Evolutionary conservation across 2,329 filamentous ascomycete species (phyloP), one percentile per base, ranked within the genome.

Genomic region (Beauveria pseudobassiana): DNA sequence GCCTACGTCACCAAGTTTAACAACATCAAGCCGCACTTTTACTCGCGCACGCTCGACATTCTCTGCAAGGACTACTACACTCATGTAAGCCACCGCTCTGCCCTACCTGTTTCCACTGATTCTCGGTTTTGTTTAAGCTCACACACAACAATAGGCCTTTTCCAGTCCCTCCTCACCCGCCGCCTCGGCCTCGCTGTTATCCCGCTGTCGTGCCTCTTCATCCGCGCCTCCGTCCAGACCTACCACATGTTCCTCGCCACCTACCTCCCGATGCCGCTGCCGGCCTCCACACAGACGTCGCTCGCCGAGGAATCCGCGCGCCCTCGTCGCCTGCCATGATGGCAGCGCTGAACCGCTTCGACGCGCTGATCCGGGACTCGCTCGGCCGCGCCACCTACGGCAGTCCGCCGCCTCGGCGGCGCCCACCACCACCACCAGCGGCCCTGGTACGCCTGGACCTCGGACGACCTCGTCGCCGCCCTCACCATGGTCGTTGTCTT

Each of bases 1-100:
- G 91, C 91, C 24, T 99, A 98, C 72, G 96, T 99, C 72, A 93
- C 88, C 72, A 99, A 99, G 72, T 99, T 99, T 78, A 99, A 99
- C 80, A 96, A 96, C 68, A 92, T 93, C 67, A 93, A 95, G 65
- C 95, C 95, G 3, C 85, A 84, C 7, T 89, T 99, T 61, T 99
- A 99, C 73, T 84, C 86, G 58, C 86, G 92, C 26, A 96, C 95
- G 71, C 82, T 98, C 18, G 96, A 99, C 70, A 90, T 99, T 5
- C 78, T 99, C 8, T 93, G 92, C 66, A 98, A 98, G 74, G 95
- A 99, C 73, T 99, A 99, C 75, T 99, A 99, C 72, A 93, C 92
- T 1, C 93, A 97, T 71, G 88, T 89, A 71, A 75, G 86, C 72
- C 3, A 16, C 26, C 22, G 12, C 5, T 2, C 43, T 40, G 7